Evolutionary conservation across 73 alveolate species (phyloP).

Genomic region (Tetrahymena malaccensis): DNA sequence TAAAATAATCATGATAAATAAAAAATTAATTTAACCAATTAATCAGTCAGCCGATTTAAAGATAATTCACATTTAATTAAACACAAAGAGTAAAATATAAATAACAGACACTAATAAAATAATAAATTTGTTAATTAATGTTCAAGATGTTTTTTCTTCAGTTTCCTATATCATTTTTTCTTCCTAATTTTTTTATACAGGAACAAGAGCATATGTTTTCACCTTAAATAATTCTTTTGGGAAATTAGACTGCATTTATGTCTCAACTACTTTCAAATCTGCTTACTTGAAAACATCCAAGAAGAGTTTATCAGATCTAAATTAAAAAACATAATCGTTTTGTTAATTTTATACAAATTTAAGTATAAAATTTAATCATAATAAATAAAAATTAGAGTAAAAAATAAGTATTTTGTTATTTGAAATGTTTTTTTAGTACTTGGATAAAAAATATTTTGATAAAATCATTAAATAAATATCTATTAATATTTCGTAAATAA

Average conservation of each 20-base stretch:
- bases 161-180: neutral
- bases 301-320: constrained; percentile 23
- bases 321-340: neutral
- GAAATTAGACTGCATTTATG: neutral
- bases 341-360: neutral
- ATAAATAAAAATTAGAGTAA: neutral
- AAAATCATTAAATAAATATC: too few species aligned
- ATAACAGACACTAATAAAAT: neutral
- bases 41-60: neutral
- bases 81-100: too few species aligned
- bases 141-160: neutral
- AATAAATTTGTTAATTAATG: neutral
- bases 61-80: too few species aligned
- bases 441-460: too few species aligned
- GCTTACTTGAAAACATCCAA: constrained; percentile 43
- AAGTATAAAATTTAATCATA: neutral
- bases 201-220: neutral
- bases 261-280: constrained; percentile 25
- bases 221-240: neutral
- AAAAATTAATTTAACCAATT: too few species aligned
- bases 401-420: neutral
- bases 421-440: too few species aligned
- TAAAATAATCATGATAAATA: too few species aligned
- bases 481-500: too few species aligned
- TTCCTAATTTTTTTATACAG: neutral